phyloP scores from a whole-genome alignment of 129 eudicot genomes.

The Flaveria trinervia region DNA sequence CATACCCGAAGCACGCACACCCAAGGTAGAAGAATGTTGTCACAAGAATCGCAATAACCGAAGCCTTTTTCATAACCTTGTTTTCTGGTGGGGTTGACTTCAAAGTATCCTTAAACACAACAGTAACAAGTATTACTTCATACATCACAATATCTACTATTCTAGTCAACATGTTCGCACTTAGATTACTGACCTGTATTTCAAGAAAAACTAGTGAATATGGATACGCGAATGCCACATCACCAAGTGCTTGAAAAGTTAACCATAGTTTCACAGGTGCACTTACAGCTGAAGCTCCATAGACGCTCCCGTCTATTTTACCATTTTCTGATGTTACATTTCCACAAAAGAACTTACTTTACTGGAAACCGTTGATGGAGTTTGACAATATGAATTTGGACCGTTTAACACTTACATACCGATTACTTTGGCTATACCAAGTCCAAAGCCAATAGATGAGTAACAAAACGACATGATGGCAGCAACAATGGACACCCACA shows the following conservation, averaged over 20 bases:
- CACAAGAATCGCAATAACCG: slow-evolving; percentile 48
- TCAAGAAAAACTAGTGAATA: slow-evolving; percentile 66
- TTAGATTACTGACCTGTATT: slow-evolving; percentile 53
- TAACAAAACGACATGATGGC: slow-evolving; percentile 78
- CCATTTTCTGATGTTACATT: slow-evolving; percentile 54
- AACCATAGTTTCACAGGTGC: slow-evolving; percentile 60
- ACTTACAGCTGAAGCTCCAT: slow-evolving; percentile 59
- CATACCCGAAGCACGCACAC: slow-evolving; percentile 86
- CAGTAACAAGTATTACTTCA: neutral
- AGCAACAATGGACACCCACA: slow-evolving; percentile 69
- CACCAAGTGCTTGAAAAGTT: slow-evolving; percentile 74
- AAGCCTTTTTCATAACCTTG: slow-evolving; percentile 71
- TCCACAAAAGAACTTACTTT: neutral
- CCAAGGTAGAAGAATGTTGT: slow-evolving; percentile 72
- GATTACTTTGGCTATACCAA: slow-evolving; percentile 57
- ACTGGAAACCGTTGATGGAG: neutral
- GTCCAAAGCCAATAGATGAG: slow-evolving; percentile 68
- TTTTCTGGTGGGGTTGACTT: slow-evolving; percentile 75
- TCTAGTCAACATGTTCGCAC: neutral
- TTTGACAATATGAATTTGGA: neutral
- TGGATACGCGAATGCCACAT: slow-evolving; percentile 83
- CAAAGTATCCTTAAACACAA: slow-evolving; percentile 55
- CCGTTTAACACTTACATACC: slow-evolving; percentile 30
- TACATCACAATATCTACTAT: neutral
- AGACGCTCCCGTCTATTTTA: slow-evolving; percentile 61